phyloP scores from a whole-genome alignment of 2,329 filamentous ascomycete species.

The Aspergillus terreus region DNA sequence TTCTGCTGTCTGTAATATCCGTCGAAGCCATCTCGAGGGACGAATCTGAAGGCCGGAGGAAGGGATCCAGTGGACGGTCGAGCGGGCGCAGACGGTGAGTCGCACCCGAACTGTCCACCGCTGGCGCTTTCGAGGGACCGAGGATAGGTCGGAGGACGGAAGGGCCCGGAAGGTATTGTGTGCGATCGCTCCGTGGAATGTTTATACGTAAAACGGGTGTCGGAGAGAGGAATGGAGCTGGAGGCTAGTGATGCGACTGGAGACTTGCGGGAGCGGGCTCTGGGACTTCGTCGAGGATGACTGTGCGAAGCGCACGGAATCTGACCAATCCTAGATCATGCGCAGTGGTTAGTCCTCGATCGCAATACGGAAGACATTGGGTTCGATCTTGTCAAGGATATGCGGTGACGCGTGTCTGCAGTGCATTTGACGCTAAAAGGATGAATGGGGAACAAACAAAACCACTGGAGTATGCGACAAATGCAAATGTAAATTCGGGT shows the following conservation, averaged over 20 bases:
- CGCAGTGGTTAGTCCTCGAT: slow-evolving; percentile 9
- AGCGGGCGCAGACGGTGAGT: background rate
- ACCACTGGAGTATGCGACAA: slow-evolving; percentile 2
- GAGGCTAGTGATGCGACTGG: slow-evolving; percentile 5
- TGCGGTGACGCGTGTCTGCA: slow-evolving; percentile 18
- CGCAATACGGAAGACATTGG: slow-evolving; percentile 5
- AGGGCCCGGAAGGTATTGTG: slow-evolving; percentile 3
- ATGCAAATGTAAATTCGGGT: slow-evolving; percentile 5
- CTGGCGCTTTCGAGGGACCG: background rate
- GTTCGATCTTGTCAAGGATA: slow-evolving; percentile 1
- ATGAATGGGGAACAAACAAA: slow-evolving; percentile 1
- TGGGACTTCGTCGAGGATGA: background rate
- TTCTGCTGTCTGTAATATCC: slow-evolving; percentile 19
- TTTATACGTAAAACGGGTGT: slow-evolving; percentile 8
- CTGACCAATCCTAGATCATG: background rate
- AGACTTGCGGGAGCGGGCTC: slow-evolving; percentile 2
- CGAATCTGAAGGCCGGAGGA: background rate
- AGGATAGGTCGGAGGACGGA: slow-evolving; percentile 1
- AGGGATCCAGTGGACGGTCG: background rate
- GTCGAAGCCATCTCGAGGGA: slow-evolving; percentile 22
- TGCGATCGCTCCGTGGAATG: slow-evolving; percentile 8
- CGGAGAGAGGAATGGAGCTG: slow-evolving; percentile 9
- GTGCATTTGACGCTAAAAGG: slow-evolving; percentile 6
- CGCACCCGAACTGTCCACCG: background rate
- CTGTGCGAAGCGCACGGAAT: background rate